Percentiles rank a stretch among this genome's conserved stretches.
These are phyloP conservation scores for Trichoderma breve DNA, from an alignment of 2,329 filamentous ascomycete species.

Conservation along the genomic window DNA sequence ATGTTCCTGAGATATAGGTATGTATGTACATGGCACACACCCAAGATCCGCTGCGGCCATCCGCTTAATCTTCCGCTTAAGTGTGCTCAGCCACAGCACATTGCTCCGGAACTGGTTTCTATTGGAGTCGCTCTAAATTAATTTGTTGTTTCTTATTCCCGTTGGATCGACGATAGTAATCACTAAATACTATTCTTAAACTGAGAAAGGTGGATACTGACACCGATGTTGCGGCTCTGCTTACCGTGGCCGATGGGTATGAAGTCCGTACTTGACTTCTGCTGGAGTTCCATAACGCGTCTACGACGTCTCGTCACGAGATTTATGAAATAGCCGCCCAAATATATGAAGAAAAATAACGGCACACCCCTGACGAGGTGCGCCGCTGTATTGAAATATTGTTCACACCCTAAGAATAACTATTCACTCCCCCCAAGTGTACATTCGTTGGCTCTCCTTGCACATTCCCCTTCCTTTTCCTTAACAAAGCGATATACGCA, in stretches of 20 bases:
- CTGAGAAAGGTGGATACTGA: background rate
- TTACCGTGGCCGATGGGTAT: background rate
- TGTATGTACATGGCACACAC: background rate
- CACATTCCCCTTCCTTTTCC: constrained; percentile 3
- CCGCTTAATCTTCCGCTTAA: background rate
- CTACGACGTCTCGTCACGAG: background rate
- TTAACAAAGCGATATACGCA: background rate
- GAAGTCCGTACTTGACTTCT: background rate
- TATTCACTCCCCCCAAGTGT: constrained; percentile 12
- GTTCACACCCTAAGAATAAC: constrained; percentile 18
- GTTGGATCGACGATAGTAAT: background rate
- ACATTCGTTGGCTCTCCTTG: constrained; percentile 14
- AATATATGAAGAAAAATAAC: background rate
- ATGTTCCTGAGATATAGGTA: background rate
- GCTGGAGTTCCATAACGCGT: background rate
- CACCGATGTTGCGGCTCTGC: background rate
- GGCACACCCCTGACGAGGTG: background rate
- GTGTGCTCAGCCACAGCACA: constrained; percentile 11
- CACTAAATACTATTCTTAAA: background rate
- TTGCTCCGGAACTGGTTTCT: background rate
- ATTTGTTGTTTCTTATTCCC: background rate
- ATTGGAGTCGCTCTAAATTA: background rate
- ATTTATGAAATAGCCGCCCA: background rate
- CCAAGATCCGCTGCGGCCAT: background rate
- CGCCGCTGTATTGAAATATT: constrained; percentile 12